phyloP scores from a whole-genome alignment of 1,284 basidiomycete genomes.

The Moesziomyces globuligerus region DNA sequence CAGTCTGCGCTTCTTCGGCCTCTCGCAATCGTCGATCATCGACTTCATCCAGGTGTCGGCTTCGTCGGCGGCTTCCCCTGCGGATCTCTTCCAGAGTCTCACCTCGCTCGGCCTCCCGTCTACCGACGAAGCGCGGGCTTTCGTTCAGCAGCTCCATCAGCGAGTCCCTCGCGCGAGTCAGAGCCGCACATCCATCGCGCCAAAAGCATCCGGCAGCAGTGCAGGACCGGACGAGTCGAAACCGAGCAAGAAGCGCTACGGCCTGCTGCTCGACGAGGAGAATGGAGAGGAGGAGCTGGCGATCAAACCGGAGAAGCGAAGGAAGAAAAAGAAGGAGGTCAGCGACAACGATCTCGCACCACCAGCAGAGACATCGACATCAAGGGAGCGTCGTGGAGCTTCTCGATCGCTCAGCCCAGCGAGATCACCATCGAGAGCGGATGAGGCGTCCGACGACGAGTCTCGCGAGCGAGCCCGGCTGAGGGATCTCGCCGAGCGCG shows the following conservation, averaged over 20 bases:
- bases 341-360: conserved; percentile 73
- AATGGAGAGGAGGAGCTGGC: conserved; percentile 48
- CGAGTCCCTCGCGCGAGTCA: conserved; percentile 75
- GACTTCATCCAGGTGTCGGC: conserved; percentile 70
- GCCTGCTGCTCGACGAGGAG: conserved; percentile 50
- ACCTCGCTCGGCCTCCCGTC: conserved; percentile 81
- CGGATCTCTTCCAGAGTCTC: conserved; percentile 80
- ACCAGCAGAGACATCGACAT: not conserved
- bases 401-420: conserved; percentile 10
- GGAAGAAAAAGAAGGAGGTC: conserved; percentile 76
- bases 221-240: conserved; percentile 1
- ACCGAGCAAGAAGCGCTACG: conserved; percentile 54
- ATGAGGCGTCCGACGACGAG: conserved; percentile 71
- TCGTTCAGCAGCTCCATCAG: conserved; percentile 80
- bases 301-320: conserved; percentile 67
- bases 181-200: conserved; percentile 74
- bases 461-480: conserved; percentile 79
- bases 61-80: conserved; percentile 81
- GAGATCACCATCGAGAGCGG: not conserved
- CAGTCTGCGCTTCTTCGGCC: conserved; percentile 57
- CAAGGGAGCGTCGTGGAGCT: not conserved
- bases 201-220: not conserved
- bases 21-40: conserved; percentile 58
- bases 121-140: conserved; percentile 79
- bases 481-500: conserved; percentile 84